Conservation (phyloP, 2,329 filamentous ascomycete genomes). For the Hymenoscyphus fructigenus region DNA sequence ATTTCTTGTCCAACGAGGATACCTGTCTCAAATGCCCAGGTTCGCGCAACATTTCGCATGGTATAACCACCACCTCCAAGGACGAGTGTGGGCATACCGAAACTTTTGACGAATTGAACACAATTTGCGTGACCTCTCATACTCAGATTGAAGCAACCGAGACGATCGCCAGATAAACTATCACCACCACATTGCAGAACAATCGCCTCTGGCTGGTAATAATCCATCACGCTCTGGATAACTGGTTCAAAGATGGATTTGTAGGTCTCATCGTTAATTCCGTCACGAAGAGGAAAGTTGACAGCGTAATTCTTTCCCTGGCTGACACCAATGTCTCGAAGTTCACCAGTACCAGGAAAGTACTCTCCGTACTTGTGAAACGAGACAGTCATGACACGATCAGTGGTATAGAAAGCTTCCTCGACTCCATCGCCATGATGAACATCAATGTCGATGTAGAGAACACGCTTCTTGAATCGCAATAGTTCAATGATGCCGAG, state of each 20-base stretch:
- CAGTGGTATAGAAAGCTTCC: slow-evolving; percentile 89
- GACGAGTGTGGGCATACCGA: slow-evolving; percentile 82
- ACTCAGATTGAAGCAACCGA: slow-evolving; percentile 97
- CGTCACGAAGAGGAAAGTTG: slow-evolving; percentile 89
- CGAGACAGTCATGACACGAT: slow-evolving; percentile 88
- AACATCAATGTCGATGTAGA: slow-evolving; percentile 96
- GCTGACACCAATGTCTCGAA: slow-evolving; percentile 83
- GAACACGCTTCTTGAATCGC: slow-evolving; percentile 86
- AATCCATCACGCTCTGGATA: slow-evolving; percentile 80
- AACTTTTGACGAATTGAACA: slow-evolving; percentile 86
- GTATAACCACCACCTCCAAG: slow-evolving; percentile 96
- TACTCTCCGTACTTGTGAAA: slow-evolving; percentile 98
- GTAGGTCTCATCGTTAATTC: slow-evolving; percentile 88
- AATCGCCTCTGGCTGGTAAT: slow-evolving; percentile 86
- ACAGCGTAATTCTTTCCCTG: slow-evolving; percentile 85
- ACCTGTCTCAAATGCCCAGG: slow-evolving; percentile 96
- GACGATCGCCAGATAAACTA: slow-evolving; percentile 86
- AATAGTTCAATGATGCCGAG: slow-evolving; percentile 91
- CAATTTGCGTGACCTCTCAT: slow-evolving; percentile 96
- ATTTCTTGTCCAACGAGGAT: slow-evolving; percentile 82
- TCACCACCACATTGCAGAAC: slow-evolving; percentile 96
- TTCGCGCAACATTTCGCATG: slow-evolving; percentile 92
- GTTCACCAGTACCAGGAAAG: slow-evolving; percentile 88
- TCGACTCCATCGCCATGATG: slow-evolving; percentile 93
- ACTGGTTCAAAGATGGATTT: slow-evolving; percentile 89